phyloP scores from a whole-genome alignment of 495 filamentous ascomycete species.

The Penicillium daleae region DNA sequence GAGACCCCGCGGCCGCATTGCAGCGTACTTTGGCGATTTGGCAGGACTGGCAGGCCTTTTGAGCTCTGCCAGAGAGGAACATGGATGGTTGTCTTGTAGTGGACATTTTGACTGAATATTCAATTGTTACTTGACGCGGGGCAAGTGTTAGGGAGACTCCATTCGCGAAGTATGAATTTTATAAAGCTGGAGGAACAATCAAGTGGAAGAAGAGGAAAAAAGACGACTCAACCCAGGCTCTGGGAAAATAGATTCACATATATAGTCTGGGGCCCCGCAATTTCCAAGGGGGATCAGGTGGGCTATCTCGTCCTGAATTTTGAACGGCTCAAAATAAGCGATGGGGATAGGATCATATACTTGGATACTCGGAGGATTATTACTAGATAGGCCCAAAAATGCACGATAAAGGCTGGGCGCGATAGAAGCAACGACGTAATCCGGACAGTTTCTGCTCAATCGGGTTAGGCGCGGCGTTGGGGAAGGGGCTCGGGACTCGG shows the following conservation, averaged over 20 bases:
- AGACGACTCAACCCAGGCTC: not conserved
- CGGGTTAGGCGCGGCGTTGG: conserved; percentile 12
- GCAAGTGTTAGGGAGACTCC: not conserved
- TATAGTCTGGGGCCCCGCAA: conserved; percentile 11
- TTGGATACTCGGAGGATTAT: not conserved
- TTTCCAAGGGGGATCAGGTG: conserved; percentile 1
- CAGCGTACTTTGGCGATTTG: conserved; percentile 20
- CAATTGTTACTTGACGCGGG: not conserved
- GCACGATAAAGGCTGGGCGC: not conserved
- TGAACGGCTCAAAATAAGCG: not conserved
- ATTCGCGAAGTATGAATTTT: not conserved
- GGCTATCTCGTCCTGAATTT: not conserved
- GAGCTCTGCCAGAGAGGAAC: not conserved
- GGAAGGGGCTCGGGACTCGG: conserved; percentile 4
- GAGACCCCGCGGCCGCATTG: conserved; percentile 12
- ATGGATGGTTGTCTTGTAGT: conserved; percentile 8
- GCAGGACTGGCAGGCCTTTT: conserved; percentile 18
- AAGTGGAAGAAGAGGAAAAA: not conserved
- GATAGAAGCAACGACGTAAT: conserved; percentile 12
- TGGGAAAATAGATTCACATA: not conserved
- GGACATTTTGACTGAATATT: not conserved
- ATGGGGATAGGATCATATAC: not conserved
- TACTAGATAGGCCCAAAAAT: not conserved
- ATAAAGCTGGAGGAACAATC: not conserved
- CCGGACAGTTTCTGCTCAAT: conserved; percentile 27